A percentile compares a stretch with the other conserved stretches of the same genome.
Conservation (phyloP, 345 rosid genomes). For the Camelina sativa region DNA sequence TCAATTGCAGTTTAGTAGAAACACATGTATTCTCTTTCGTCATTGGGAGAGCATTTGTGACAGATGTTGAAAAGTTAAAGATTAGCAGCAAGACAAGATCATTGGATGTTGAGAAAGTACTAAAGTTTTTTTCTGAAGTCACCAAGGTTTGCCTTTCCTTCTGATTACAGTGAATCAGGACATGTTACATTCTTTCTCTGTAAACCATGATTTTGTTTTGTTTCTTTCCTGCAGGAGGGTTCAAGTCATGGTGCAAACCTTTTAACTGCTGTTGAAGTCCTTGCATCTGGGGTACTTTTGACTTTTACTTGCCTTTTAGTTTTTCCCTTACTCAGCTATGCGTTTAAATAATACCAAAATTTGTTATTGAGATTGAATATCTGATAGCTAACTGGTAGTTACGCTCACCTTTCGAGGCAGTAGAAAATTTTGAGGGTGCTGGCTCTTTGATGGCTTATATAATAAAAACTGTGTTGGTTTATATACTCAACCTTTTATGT, state of each 20-base stretch:
- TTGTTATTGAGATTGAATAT: neutral
- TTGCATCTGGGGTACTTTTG: constrained; percentile 85
- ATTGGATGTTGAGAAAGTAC: constrained; percentile 63
- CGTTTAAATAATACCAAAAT: neutral
- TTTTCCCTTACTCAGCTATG: constrained; percentile 11
- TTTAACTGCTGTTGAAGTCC: constrained; percentile 85
- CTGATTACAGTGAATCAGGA: constrained; percentile 7
- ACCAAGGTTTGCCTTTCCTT: constrained; percentile 59
- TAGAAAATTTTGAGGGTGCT: constrained; percentile 22
- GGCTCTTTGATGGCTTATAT: constrained; percentile 18
- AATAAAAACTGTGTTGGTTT: constrained; percentile 13
- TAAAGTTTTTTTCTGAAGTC: constrained; percentile 71
- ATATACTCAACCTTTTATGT: constrained; percentile 19
- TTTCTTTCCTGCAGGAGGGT: constrained; percentile 65
- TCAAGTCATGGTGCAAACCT: constrained; percentile 83
- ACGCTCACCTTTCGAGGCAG: constrained; percentile 13
- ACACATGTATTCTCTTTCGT: constrained; percentile 94
- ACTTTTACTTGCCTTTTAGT: constrained; percentile 17
- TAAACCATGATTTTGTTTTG: constrained; percentile 31
- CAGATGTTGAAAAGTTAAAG: constrained; percentile 90
- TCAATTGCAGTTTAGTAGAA: constrained; percentile 88
- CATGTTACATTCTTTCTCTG: constrained; percentile 6
- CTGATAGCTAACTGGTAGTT: constrained; percentile 28
- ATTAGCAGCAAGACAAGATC: constrained; percentile 85
- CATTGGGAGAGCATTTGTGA: constrained; percentile 98